Base-by-base conservation (phyloP, 805 yeast species). In the Candida ovalis region DNA sequence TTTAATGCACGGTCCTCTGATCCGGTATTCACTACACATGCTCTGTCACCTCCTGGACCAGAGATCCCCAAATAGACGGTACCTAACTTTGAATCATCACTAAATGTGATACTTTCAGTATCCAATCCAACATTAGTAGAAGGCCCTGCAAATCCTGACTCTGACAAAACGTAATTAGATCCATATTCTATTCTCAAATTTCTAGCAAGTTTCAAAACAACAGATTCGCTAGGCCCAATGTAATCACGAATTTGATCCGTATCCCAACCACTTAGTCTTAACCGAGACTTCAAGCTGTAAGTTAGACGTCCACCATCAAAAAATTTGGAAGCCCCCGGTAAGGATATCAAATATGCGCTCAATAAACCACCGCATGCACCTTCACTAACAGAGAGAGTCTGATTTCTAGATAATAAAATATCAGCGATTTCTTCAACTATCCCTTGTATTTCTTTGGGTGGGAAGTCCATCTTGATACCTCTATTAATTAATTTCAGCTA, bases 131-230 rank as follows among this genome's bases (percentile, higher is more conserved):
- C 59, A 62, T 66, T 74, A 39, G 64, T 68, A 8, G 72, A 70
- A 1, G 95, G 94, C 1, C 96, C 96, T 0, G 96, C 96, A 72
- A 86, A 84, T 1, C 96, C 96, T 1, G 94, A 84, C 64, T 88
- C 96, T 1, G 91, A 83, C 18, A 88, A 71, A 3, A 88, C 89
- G 66, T 82, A 88, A 0, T 91, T 86, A 2, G 90, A 82, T 0
- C 96, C 96, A 54, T 88, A 74, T 62, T 88, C 96, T 51, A 88
- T 78, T 59, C 84, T 75, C 47, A 90, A 72, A 54, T 86, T 87
- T 44, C 96, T 73, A 1, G 96, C 96, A 54, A 88, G 71, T 57
- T 87, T 76, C 51, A 81, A 62, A 2, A 86, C 96, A 17, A 86
- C 95, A 40, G 73, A 75, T 57, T 84, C 89, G 37, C 85, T 76